Conservation (phyloP, 2,329 filamentous ascomycete genomes). For the Beauveria sp. region DNA sequence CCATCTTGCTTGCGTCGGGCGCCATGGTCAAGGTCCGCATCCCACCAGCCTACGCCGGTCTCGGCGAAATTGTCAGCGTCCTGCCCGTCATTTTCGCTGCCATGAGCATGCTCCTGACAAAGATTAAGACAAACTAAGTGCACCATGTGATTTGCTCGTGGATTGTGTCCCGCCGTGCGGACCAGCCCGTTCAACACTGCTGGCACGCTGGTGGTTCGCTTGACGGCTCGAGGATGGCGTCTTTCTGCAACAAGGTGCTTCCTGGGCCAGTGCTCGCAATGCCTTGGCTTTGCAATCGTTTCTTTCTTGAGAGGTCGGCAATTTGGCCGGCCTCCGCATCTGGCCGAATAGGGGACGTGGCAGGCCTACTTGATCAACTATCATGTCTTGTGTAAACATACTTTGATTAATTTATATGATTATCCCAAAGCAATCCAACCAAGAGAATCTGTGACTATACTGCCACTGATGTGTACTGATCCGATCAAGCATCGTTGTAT, state of each 20-base stretch:
- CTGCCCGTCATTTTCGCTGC: slow-evolving; percentile 46
- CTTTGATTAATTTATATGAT: background rate
- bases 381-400: background rate
- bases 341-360: background rate
- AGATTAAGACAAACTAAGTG: slow-evolving; percentile 11
- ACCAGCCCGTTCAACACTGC: slow-evolving; percentile 7
- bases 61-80: slow-evolving; percentile 60
- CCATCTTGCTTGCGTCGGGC: slow-evolving; percentile 52
- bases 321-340: background rate
- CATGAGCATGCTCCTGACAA: slow-evolving; percentile 22
- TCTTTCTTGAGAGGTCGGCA: background rate
- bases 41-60: slow-evolving; percentile 44
- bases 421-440: background rate
- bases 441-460: background rate
- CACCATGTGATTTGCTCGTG: background rate
- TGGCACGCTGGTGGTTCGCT: background rate
- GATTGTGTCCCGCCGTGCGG: background rate
- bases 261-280: background rate
- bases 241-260: background rate
- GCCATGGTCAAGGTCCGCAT: slow-evolving; percentile 46
- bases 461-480: background rate
- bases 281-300: background rate
- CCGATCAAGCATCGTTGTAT: background rate
- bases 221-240: background rate
- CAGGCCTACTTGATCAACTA: background rate